Evolutionary conservation across 306 rosid genomes (phyloP).

Genomic region (Citrullus colocynthis): DNA sequence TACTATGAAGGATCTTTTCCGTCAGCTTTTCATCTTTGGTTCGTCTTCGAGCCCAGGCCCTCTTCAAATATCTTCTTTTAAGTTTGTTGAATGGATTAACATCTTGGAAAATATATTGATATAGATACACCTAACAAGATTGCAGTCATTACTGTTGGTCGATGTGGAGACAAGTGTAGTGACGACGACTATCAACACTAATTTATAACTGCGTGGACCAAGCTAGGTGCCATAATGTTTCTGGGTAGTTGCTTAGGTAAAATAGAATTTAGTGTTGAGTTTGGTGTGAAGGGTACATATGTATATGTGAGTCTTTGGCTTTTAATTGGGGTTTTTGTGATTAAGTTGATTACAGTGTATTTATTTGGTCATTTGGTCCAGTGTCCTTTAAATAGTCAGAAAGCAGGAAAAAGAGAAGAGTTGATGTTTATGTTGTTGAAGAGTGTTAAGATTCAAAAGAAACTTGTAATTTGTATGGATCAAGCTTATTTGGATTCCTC

Average conservation of each 20-base stretch:
- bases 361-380: background rate
- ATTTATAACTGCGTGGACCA: background rate
- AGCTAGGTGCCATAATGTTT: background rate
- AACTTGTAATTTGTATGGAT: background rate
- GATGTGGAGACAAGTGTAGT: background rate
- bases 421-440: background rate
- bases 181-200: background rate
- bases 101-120: background rate
- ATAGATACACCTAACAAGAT: background rate
- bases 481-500: background rate
- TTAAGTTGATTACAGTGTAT: slow-evolving; percentile 4
- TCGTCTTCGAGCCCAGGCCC: background rate
- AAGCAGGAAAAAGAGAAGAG: background rate
- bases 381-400: background rate
- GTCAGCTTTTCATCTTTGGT: background rate
- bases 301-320: background rate
- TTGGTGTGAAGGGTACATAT: slow-evolving; percentile 6
- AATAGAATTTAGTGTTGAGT: background rate
- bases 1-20: background rate
- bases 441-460: background rate
- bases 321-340: background rate
- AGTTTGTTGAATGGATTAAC: background rate
- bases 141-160: background rate
- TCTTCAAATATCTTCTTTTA: background rate
- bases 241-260: background rate